Conservation (phyloP, 306 rosid genomes). For the Luffa aegyptiaca region DNA sequence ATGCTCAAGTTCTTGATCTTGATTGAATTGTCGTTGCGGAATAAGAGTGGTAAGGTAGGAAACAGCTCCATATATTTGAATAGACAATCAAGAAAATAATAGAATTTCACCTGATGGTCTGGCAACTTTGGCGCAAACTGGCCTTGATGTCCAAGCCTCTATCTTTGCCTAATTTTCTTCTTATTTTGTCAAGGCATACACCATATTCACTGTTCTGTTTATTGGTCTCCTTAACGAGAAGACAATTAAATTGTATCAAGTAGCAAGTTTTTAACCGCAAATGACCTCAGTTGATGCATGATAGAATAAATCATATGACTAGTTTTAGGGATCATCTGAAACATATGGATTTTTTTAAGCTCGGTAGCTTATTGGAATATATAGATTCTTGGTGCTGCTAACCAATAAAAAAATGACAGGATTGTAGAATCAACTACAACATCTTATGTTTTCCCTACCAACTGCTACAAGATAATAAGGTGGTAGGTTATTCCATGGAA, state of each 20-base stretch:
- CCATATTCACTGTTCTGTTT: background rate
- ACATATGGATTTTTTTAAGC: background rate
- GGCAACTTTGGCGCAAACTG: background rate
- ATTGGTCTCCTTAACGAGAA: background rate
- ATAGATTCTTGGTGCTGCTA: background rate
- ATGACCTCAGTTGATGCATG: background rate
- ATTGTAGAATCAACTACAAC: background rate
- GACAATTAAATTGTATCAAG: background rate
- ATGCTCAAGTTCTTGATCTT: background rate
- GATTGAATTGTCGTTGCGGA: background rate
- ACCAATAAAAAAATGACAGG: background rate
- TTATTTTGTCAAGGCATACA: background rate
- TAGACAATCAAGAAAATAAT: background rate
- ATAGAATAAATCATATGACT: background rate
- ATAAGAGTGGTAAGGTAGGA: background rate
- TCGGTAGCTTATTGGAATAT: background rate
- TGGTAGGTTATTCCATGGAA: background rate
- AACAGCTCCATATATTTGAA: background rate
- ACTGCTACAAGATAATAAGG: background rate
- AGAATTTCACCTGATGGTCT: background rate
- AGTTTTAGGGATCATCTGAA: background rate
- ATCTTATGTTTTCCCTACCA: background rate
- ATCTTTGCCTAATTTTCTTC: background rate
- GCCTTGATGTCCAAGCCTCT: background rate
- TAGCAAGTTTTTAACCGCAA: background rate